Percentiles rank a stretch among this genome's conserved stretches.
Conservation (phyloP, 495 filamentous ascomycete species). For the Penicillium atrosanguineum region DNA sequence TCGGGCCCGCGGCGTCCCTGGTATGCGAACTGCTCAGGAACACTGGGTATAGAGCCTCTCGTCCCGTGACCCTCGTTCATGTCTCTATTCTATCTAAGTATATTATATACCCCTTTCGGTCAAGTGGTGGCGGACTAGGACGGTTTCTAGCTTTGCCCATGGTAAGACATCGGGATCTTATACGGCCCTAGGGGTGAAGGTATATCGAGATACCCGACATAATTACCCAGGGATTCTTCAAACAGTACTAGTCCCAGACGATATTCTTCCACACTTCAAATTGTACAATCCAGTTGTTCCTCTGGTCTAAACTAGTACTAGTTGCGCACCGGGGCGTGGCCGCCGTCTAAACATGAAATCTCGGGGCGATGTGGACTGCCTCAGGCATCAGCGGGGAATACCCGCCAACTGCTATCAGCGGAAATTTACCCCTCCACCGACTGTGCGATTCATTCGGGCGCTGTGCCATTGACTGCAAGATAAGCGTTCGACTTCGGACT, state of each 20-base stretch:
- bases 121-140: no score
- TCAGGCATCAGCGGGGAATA: constrained; percentile 34
- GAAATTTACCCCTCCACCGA: constrained; percentile 42
- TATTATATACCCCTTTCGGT: no score
- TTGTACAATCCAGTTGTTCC: background rate
- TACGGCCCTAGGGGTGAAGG: background rate
- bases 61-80: background rate
- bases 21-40: constrained; percentile 5
- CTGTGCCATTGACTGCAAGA: constrained; percentile 15
- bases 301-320: background rate
- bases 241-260: background rate
- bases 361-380: constrained; percentile 14
- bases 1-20: constrained; percentile 11
- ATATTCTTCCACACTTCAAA: no score
- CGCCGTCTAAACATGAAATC: background rate
- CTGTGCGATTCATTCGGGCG: constrained; percentile 25
- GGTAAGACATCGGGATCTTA: no score
- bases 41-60: background rate
- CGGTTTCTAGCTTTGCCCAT: no score
- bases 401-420: constrained; percentile 11
- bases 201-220: background rate
- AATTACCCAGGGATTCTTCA: background rate
- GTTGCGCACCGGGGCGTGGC: background rate
- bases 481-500: constrained; percentile 1
- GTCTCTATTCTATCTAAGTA: no score